Evolutionary conservation across 2,329 filamentous ascomycete species (phyloP).

Genomic region (Sporothrix schenckii): DNA sequence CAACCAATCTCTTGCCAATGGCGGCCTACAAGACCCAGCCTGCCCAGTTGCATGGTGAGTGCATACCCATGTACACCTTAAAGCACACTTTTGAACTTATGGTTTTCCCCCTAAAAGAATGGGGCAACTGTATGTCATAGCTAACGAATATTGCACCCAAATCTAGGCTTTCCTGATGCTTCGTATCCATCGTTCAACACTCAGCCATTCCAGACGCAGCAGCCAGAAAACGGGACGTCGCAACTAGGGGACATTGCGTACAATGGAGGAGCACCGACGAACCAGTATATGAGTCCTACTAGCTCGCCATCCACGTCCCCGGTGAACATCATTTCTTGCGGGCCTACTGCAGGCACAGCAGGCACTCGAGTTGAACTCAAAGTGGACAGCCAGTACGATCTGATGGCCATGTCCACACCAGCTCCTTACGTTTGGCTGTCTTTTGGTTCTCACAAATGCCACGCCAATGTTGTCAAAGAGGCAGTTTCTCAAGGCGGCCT

Average conservation of each 20-base stretch:
- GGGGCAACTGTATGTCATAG: too few relatives aligned
- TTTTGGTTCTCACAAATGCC: slow-evolving; percentile 77
- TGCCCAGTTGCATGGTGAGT: slow-evolving; percentile 81
- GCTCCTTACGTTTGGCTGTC: slow-evolving; percentile 65
- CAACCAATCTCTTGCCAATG: slow-evolving; percentile 69
- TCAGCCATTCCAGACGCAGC: slow-evolving; percentile 53
- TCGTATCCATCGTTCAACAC: slow-evolving; percentile 56
- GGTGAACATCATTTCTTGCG: slow-evolving; percentile 63
- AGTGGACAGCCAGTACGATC: slow-evolving; percentile 73
- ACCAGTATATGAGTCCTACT: slow-evolving; percentile 60
- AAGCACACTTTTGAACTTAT: not conserved
- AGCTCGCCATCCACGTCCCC: slow-evolving; percentile 41
- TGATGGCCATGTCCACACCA: slow-evolving; percentile 61
- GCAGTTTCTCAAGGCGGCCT: slow-evolving; percentile 57
- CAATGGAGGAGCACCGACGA: slow-evolving; percentile 63
- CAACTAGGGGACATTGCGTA: slow-evolving; percentile 61
- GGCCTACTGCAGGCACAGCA: slow-evolving; percentile 67
- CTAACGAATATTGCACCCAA: not conserved
- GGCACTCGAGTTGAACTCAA: slow-evolving; percentile 74
- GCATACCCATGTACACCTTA: too few relatives aligned
- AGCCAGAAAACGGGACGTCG: slow-evolving; percentile 54
- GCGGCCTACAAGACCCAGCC: slow-evolving; percentile 79
- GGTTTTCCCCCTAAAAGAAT: not conserved
- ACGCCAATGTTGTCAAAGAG: slow-evolving; percentile 64
- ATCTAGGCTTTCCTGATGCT: slow-evolving; percentile 49